Conservation (phyloP, 129 eudicot species). For the Flaveria robusta region DNA sequence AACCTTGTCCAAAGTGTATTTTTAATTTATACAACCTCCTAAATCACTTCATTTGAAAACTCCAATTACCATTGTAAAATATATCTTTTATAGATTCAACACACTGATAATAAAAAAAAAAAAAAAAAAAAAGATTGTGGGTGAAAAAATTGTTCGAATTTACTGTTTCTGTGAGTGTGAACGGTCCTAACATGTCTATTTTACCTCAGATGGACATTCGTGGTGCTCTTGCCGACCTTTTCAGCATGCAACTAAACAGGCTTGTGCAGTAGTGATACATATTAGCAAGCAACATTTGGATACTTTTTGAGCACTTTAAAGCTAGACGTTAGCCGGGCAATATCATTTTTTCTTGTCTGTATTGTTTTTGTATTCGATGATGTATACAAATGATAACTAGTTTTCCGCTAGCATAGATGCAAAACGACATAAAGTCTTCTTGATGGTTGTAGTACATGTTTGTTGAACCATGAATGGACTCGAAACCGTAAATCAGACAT, state of each 20-base stretch:
- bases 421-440: neutral
- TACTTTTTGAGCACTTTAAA: conserved; percentile 28
- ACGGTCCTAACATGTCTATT: neutral
- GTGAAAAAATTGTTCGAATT: neutral
- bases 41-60: neutral
- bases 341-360: conserved; percentile 26
- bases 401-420: conserved; percentile 31
- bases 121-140: neutral
- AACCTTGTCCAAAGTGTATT: neutral
- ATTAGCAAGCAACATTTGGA: neutral
- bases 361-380: conserved; percentile 23
- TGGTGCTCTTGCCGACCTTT: conserved; percentile 79
- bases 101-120: neutral
- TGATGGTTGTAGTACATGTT: conserved; percentile 20
- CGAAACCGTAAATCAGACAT: neutral
- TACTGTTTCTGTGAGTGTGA: neutral
- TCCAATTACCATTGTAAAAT: neutral
- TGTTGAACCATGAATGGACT: neutral
- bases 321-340: conserved; percentile 4
- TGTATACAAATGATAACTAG: conserved; percentile 17
- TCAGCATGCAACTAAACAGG: conserved; percentile 63
- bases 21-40: neutral
- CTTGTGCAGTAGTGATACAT: conserved; percentile 45
- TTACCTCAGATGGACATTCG: conserved; percentile 80
- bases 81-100: neutral